Conservation (phyloP, 2,329 filamentous ascomycete genomes). For the Raffaelea albimanens region DNA sequence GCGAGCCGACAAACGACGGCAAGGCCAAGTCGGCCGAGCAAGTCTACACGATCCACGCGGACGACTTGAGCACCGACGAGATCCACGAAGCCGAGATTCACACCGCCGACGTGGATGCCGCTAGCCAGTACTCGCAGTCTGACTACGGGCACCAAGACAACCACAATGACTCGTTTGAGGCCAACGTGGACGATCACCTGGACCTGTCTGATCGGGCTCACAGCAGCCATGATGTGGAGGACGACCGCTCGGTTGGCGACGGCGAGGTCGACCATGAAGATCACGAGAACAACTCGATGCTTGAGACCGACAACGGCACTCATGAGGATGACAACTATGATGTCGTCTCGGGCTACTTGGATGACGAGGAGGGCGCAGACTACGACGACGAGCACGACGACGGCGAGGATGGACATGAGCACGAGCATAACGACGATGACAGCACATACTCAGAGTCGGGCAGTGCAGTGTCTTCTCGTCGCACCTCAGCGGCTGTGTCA, state of each 20-base stretch:
- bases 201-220: background rate
- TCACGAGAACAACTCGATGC: background rate
- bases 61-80: too few relatives aligned
- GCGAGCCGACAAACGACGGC: too few relatives aligned
- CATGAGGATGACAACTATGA: background rate
- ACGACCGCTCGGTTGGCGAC: background rate
- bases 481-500: constrained; percentile 8
- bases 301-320: background rate
- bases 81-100: too few relatives aligned
- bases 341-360: background rate
- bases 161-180: background rate
- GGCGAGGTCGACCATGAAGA: background rate
- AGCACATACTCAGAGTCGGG: constrained; percentile 1
- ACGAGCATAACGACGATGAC: too few relatives aligned
- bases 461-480: constrained; percentile 7
- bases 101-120: too few relatives aligned
- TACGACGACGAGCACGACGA: background rate
- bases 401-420: too few relatives aligned
- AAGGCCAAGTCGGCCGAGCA: too few relatives aligned
- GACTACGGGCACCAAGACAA: too few relatives aligned
- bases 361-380: background rate
- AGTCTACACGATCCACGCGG: too few relatives aligned
- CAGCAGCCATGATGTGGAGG: background rate
- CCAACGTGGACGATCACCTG: background rate
- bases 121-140: too few relatives aligned